Base-by-base conservation (phyloP, 306 rosid genomes). In the Neltuma alba region DNA sequence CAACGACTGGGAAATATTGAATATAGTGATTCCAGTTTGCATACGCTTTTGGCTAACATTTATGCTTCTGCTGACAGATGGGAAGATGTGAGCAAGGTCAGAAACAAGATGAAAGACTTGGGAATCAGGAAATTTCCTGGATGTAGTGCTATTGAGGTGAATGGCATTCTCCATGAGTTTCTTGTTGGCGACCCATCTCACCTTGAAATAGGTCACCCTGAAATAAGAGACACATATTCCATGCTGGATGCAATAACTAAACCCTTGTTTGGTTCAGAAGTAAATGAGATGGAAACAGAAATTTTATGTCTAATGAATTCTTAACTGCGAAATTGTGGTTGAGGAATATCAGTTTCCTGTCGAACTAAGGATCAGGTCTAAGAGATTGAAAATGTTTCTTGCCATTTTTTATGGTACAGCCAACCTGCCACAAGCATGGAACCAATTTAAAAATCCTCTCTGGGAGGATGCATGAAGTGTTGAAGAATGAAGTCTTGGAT, bases 21-120 rank as follows among this genome's bases (percentile, higher is more conserved):
- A 84, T 85, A 87, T 21, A 75, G 40, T 27, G 89, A 90, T 86
- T 88, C 94, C 40, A 87, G 90, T 76, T 67, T 62, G 75, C 93
- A 88, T 75, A 83, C 89, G 28, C 98, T 91, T 84, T 86, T 87
- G 67, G 89, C 94, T 60, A 89, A 84, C 78, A 91, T 89, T 74
- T 89, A 93, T 68, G 91, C 96, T 77, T 86, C 84, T 72, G 92
- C 87, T 34, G 83, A 88, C 38, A 85, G 92, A 78, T 91, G 94
- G 97, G 91, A 91, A 83, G 96, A 93, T 67, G 91, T 79, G 70
- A 93, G 81, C 69, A 84, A 87, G 73, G 89, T 87, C 83, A 93
- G 91, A 83, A 87, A 77, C 54, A 86, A 80, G 76, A 93, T 91
- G 98, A 89, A 87, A 76, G 87, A 81, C 70, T 45, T 85, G 50